Conservation (phyloP, 139 green algal species). For the Coccomyxa sp. region DNA sequence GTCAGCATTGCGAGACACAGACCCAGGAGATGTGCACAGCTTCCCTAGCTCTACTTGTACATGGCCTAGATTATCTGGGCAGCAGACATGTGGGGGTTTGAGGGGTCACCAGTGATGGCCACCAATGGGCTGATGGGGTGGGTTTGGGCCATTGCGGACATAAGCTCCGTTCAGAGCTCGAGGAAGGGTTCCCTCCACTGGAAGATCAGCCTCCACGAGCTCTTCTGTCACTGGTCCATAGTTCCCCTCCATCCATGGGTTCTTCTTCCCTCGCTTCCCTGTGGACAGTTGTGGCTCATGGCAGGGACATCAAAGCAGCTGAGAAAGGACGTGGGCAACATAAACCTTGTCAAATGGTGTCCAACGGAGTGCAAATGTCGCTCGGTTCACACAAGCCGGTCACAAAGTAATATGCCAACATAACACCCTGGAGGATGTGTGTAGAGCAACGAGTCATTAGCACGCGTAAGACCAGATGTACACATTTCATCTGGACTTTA, state of each 20-base stretch:
- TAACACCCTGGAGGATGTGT: too few species aligned
- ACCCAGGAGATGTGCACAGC: neutral
- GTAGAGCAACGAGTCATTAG: too few species aligned
- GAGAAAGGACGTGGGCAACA: too few species aligned
- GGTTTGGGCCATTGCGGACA: slow-evolving; percentile 27
- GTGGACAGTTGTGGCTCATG: neutral
- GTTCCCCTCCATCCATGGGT: slow-evolving; percentile 5
- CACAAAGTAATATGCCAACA: too few species aligned
- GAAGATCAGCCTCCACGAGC: slow-evolving; percentile 3
- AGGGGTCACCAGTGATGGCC: slow-evolving; percentile 23
- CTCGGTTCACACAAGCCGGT: too few species aligned
- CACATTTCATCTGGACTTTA: too few species aligned
- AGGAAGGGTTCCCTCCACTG: slow-evolving; percentile 25
- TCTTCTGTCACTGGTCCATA: slow-evolving; percentile 18
- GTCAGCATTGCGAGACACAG: neutral
- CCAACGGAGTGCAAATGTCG: too few species aligned
- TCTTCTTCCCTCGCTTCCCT: neutral
- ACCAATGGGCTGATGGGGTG: slow-evolving; percentile 14
- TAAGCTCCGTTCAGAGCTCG: neutral
- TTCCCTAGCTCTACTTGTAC: neutral
- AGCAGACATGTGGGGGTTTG: too few species aligned
- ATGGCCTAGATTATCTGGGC: neutral
- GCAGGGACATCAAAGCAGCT: too few species aligned
- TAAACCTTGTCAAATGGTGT: too few species aligned
- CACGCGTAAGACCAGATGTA: too few species aligned